Percentiles rank a stretch among this genome's conserved stretches.
Evolutionary conservation across 1,284 basidiomycete genomes (phyloP).

Genomic region (Coniophora puteana): DNA sequence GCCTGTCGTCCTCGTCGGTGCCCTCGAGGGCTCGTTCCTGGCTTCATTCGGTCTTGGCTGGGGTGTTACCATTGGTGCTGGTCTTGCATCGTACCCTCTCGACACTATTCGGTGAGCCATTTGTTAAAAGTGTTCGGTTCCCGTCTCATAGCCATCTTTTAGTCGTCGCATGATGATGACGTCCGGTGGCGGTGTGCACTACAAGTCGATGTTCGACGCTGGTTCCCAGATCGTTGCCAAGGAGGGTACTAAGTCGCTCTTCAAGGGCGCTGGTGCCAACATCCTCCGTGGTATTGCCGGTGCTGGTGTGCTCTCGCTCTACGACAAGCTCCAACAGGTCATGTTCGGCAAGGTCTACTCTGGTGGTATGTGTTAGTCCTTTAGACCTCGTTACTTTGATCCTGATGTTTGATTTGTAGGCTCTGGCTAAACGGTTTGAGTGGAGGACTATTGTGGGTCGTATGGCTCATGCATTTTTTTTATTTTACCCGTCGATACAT

Average conservation of each 20-base stretch:
- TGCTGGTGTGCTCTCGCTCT: conserved; percentile 93
- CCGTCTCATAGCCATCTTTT: conserved; percentile 6
- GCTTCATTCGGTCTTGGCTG: conserved; percentile 90
- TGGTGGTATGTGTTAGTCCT: no score
- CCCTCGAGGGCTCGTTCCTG: conserved; percentile 86
- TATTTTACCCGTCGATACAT: conserved; percentile 20
- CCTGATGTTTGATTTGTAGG: no score
- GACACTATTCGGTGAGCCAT: conserved; percentile 82
- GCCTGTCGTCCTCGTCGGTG: conserved; percentile 87
- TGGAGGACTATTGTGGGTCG: conserved; percentile 18
- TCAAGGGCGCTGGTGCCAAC: conserved; percentile 97
- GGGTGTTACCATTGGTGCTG: conserved; percentile 94
- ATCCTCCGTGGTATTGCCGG: conserved; percentile 98
- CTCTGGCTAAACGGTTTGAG: conserved; percentile 21
- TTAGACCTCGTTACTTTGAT: no score
- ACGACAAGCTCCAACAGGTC: conserved; percentile 89
- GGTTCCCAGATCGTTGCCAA: conserved; percentile 82
- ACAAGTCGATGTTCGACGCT: conserved; percentile 91
- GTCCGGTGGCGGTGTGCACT: conserved; percentile 79
- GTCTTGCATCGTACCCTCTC: conserved; percentile 93
- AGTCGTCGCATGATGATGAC: conserved; percentile 98
- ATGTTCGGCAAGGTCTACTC: conserved; percentile 97
- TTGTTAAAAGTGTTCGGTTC: neutral
- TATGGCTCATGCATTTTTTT: conserved; percentile 29
- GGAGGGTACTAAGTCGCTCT: conserved; percentile 88